Base-by-base conservation (phyloP, 73 alveolate species). In the Tetrahymena thermophila region DNA sequence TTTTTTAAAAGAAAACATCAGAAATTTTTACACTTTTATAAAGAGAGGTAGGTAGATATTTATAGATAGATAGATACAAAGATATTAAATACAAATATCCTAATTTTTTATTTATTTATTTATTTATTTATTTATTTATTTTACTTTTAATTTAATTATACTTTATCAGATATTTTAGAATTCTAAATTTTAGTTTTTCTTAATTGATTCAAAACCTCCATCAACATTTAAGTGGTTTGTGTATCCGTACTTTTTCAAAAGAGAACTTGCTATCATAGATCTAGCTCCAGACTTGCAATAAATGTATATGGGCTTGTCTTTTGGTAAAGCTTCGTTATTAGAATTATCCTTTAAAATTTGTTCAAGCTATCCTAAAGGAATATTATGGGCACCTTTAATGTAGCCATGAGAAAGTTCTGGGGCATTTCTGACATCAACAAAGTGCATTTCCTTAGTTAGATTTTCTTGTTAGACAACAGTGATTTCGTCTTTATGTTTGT, bases 211-310 rank as follows among this genome's bases (percentile, higher is more conserved):
- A 31, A 71, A 71, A 28, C 89, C 89, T 8, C 89, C 89, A 71
- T 71, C 89, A 71, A 71, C 42, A 13, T 71, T 71, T 9, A 71
- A n/a, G 17, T 71, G 37, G 37, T 71, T 71, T 19, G 89, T 28
- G 89, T 85, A 95, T 16, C 97, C 97, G 43, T 95, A 83, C 35
- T 35, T 95, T 85, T 35, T 43, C 56, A 95, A 38, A 21, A 95
- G 40, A 28, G 97, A 84, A 37, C 56, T 43, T 8, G 95, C 95
- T 34, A 93, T 89, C 85, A 85, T 95, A 35, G 97, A 94, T 95
- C 97, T 95, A 34, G 95, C 95, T 35, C 97, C 97, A 28, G 95
- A 43, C 25, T 94, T 89, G 84, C 97, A 95, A 28, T 50, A 85
- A 10, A 95, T 95, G 19, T 89, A 85, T 85, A 95, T 85, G 34